Percentiles rank a stretch among this genome's conserved stretches.
These are phyloP conservation scores for Friedmanniomyces endolithicus DNA, from an alignment of 495 filamentous ascomycete genomes.

Conservation along the genomic window DNA sequence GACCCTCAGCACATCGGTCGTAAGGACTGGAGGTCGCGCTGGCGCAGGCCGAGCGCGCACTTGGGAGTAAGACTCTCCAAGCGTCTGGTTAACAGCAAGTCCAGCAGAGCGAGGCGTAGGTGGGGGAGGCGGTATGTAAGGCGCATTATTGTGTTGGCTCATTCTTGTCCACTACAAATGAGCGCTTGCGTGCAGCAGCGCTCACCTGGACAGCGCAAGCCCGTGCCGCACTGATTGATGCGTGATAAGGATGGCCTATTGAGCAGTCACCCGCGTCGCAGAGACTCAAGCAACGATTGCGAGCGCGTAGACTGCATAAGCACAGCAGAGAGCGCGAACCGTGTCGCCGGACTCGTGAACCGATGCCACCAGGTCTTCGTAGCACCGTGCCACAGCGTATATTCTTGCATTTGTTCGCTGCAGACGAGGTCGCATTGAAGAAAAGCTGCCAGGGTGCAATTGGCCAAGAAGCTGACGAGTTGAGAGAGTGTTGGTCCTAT, in stretches of 20 bases:
- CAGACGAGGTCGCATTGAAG: background rate
- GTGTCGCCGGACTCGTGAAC: background rate
- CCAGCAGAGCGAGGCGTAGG: slow-evolving; percentile 5
- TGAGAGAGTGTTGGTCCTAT: background rate
- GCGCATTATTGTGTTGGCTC: slow-evolving; percentile 5
- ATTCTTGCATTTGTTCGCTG: background rate
- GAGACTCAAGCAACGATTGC: background rate
- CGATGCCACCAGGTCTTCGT: background rate
- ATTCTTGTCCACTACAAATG: background rate
- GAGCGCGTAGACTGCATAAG: slow-evolving; percentile 11
- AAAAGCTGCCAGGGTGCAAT: background rate
- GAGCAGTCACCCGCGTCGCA: background rate
- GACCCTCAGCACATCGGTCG: slow-evolving; percentile 1
- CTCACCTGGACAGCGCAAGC: background rate
- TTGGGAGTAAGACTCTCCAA: background rate
- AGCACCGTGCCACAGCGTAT: background rate
- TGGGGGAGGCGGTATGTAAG: slow-evolving; percentile 2
- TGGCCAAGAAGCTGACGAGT: background rate
- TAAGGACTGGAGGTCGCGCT: background rate
- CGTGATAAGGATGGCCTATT: background rate
- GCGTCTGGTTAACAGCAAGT: background rate
- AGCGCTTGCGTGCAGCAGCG: background rate
- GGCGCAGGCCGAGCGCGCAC: slow-evolving; percentile 1
- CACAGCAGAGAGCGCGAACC: background rate
- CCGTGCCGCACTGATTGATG: background rate